Conservation (phyloP, 352 stramenopile species). For the Blastocystis sp. region DNA sequence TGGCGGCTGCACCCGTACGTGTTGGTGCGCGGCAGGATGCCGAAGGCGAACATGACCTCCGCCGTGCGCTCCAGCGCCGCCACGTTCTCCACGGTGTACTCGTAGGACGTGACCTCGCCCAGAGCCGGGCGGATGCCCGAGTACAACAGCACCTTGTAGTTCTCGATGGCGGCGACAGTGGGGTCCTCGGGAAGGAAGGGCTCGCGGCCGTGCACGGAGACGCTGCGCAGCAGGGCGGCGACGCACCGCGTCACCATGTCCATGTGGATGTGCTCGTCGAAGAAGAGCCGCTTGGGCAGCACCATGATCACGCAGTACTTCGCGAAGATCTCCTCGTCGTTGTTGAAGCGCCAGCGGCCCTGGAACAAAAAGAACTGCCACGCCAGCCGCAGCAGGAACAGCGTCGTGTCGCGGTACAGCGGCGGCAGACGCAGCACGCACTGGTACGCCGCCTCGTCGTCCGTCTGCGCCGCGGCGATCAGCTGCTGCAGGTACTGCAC, state of each 20-base stretch:
- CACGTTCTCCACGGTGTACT: constrained; percentile 26
- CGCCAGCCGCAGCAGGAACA: constrained; percentile 31
- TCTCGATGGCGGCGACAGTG: constrained; percentile 5
- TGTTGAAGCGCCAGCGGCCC: neutral
- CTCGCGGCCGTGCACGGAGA: constrained; percentile 13
- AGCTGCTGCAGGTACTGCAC: neutral
- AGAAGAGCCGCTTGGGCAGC: neutral
- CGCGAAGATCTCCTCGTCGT: neutral
- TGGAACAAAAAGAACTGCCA: constrained; percentile 33
- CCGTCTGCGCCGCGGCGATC: neutral
- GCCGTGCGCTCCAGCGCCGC: constrained; percentile 6
- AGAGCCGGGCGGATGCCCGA: constrained; percentile 10
- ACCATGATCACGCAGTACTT: neutral
- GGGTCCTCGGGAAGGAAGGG: constrained; percentile 37
- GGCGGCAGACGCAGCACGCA: neutral
- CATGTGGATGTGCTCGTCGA: neutral
- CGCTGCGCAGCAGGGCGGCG: neutral
- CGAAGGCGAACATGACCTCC: constrained; percentile 35
- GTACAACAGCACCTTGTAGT: constrained; percentile 59
- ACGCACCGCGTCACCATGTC: neutral
- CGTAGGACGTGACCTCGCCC: neutral
- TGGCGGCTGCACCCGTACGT: constrained; percentile 40
- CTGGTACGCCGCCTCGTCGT: constrained; percentile 20
- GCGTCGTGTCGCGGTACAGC: neutral
- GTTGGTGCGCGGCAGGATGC: constrained; percentile 34